Percentiles rank a stretch among this genome's conserved stretches.
Conservation (phyloP, 2,329 filamentous ascomycete genomes). For the Fusarium brachygibbosum region DNA sequence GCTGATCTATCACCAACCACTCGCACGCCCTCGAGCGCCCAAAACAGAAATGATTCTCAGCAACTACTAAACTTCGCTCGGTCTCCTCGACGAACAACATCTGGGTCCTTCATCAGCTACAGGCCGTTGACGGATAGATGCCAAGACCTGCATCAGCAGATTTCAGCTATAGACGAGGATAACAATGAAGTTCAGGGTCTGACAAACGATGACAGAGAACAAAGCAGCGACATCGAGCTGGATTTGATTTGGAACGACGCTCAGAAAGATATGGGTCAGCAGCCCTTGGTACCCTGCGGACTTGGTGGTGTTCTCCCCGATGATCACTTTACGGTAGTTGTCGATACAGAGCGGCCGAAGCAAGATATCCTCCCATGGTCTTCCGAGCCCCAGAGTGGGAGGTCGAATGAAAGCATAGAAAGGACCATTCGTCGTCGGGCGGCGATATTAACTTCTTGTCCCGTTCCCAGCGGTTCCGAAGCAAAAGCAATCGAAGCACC, state of each 20-base stretch:
- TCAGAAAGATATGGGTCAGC: constrained; percentile 55
- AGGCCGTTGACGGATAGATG: constrained; percentile 63
- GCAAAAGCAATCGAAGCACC: not conserved
- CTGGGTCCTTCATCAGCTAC: constrained; percentile 64
- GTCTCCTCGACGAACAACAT: constrained; percentile 58
- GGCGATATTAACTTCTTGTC: not conserved
- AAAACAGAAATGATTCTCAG: constrained; percentile 35
- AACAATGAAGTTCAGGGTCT: constrained; percentile 46
- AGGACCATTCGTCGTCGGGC: constrained; percentile 52
- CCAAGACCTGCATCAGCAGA: constrained; percentile 6
- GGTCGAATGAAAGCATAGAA: constrained; percentile 53
- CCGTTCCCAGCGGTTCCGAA: constrained; percentile 30
- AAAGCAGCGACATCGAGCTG: constrained; percentile 56
- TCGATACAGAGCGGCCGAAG: constrained; percentile 62
- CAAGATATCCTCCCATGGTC: constrained; percentile 30
- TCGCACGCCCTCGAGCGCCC: constrained; percentile 64
- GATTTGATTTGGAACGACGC: constrained; percentile 62
- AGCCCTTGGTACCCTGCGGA: constrained; percentile 67
- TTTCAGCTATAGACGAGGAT: constrained; percentile 48
- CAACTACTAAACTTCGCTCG: constrained; percentile 28
- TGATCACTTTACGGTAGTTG: constrained; percentile 71
- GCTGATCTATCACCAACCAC: constrained; percentile 62
- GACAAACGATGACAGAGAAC: constrained; percentile 51
- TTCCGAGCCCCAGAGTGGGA: constrained; percentile 3
- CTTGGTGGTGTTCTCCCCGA: constrained; percentile 71